A percentile compares a stretch with the other conserved stretches of the same genome.
These are phyloP conservation scores for Eucommia ulmoides DNA, from an alignment of 257 asterid genomes.

Conservation along the genomic window DNA sequence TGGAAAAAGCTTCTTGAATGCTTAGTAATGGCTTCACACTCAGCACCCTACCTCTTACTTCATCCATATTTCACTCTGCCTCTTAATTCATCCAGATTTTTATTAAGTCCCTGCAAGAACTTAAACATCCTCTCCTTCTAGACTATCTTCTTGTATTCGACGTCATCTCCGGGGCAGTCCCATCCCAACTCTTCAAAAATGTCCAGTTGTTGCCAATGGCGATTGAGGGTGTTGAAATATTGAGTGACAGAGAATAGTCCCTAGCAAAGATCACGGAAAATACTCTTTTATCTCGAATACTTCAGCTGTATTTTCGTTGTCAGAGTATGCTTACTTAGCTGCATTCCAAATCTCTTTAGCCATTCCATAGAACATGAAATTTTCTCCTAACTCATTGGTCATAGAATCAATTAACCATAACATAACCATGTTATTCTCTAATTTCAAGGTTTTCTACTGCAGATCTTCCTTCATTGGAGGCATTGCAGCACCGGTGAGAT, in stretches of 20 bases:
- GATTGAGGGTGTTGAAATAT: neutral
- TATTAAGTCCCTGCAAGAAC: neutral
- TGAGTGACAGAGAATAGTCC: no score
- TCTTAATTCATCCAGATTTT: neutral
- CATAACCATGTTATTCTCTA: neutral
- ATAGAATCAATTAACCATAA: neutral
- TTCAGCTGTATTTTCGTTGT: neutral
- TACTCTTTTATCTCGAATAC: neutral
- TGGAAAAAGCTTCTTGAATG: neutral
- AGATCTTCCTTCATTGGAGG: no score
- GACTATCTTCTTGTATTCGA: neutral
- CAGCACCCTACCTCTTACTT: neutral
- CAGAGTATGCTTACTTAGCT: neutral
- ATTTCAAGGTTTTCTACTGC: neutral
- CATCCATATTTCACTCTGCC: neutral
- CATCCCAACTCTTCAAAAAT: neutral
- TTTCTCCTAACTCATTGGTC: neutral
- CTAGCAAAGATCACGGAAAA: no score
- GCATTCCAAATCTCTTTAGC: slow-evolving; percentile 4
- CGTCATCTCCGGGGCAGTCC: neutral
- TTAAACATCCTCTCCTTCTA: neutral
- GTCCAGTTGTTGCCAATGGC: neutral
- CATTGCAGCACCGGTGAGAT: no score
- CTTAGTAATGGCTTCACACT: neutral
- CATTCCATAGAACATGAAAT: neutral